Conservation (phyloP, 169 alveolate genomes). For the Cryptosporidium muris region DNA sequence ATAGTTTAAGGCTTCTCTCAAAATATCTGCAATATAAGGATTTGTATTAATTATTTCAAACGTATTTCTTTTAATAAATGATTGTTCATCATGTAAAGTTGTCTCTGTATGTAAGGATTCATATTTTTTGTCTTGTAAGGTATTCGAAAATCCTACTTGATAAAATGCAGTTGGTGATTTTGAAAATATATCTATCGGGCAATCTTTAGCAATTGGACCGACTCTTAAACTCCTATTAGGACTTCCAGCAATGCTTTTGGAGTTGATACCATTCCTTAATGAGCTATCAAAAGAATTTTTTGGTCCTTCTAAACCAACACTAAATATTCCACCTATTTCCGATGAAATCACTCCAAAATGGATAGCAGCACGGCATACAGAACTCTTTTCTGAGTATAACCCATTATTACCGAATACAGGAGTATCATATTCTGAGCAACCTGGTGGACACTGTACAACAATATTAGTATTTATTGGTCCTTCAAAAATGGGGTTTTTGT, state of each 20-base stretch:
- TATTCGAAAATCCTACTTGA: constrained; percentile 20
- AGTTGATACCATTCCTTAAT: constrained; percentile 82
- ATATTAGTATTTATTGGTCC: constrained; percentile 85
- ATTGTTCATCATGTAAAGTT: not conserved
- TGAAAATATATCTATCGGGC: constrained; percentile 72
- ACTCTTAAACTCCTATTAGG: constrained; percentile 76
- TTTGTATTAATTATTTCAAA: constrained; percentile 14
- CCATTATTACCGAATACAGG: constrained; percentile 85
- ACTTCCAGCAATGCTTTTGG: constrained; percentile 79
- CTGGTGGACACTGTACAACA: constrained; percentile 84
- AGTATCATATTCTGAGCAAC: constrained; percentile 79
- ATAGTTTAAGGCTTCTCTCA: constrained; percentile 38
- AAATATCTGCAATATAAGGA: constrained; percentile 39
- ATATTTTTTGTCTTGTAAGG: constrained; percentile 6
- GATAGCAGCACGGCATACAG: constrained; percentile 89
- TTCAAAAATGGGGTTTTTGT: constrained; percentile 77
- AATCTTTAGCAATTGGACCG: constrained; percentile 74
- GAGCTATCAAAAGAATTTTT: constrained; percentile 84
- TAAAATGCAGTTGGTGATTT: constrained; percentile 15
- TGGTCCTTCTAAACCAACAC: constrained; percentile 86
- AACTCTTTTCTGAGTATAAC: constrained; percentile 84
- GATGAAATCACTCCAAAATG: constrained; percentile 84
- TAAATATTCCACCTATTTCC: constrained; percentile 82
- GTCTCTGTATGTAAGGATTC: not conserved
- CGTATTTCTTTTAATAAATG: constrained; percentile 19